Evolutionary conservation across 202 grass and related monocot genomes (phyloP).

Genomic region (Zizania palustris): DNA sequence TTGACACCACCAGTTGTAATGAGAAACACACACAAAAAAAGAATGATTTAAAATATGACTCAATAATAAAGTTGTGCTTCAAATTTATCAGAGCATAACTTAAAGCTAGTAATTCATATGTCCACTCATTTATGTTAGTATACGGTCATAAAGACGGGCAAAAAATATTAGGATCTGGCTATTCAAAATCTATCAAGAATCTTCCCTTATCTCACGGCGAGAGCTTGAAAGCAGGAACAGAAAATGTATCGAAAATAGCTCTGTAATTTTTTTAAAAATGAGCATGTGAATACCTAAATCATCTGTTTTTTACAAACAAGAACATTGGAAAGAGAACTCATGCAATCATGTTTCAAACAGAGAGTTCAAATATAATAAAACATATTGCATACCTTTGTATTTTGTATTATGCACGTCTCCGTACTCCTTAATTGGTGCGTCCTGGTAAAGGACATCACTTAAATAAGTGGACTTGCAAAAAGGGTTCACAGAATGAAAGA

Average conservation of each 20-base stretch:
- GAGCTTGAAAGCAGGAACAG: neutral
- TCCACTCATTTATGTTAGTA: slow-evolving; percentile 7
- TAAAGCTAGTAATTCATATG: slow-evolving; percentile 20
- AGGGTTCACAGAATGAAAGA: slow-evolving; percentile 20
- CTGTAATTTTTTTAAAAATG: neutral
- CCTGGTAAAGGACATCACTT: slow-evolving; percentile 50
- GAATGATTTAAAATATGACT: slow-evolving; percentile 8
- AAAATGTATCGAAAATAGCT: neutral
- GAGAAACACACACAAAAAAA: slow-evolving; percentile 37
- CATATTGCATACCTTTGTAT: slow-evolving; percentile 73
- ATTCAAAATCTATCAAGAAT: slow-evolving; percentile 4
- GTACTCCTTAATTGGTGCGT: slow-evolving; percentile 97
- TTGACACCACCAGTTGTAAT: slow-evolving; percentile 36
- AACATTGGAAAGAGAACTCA: neutral
- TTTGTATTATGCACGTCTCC: slow-evolving; percentile 88
- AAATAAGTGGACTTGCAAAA: slow-evolving; percentile 38
- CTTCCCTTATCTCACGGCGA: neutral
- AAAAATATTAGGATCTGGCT: slow-evolving; percentile 20
- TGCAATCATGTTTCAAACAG: slow-evolving; percentile 24
- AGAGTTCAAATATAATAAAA: slow-evolving; percentile 14
- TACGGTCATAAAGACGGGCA: slow-evolving; percentile 11
- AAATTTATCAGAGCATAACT: neutral
- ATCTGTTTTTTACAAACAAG: neutral
- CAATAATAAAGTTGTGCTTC: neutral
- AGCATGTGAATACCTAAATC: slow-evolving; percentile 9